Evolutionary conservation across 495 filamentous ascomycete genomes (phyloP), one percentile per base, ranked within the genome.

Genomic region (Chaetomium cochliodes): DNA sequence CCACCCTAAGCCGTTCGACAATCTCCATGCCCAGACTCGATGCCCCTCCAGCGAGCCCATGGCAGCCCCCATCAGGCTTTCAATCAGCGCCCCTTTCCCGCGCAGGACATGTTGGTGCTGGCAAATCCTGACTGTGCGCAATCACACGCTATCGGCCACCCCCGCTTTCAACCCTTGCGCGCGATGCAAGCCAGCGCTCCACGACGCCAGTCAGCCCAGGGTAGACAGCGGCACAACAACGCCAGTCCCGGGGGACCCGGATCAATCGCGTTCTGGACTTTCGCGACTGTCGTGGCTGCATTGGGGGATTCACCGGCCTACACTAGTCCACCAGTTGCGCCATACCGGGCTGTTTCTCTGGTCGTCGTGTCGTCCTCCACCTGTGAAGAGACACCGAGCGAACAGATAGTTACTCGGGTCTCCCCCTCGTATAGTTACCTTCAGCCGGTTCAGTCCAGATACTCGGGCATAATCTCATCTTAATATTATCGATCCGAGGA

Each of bases 61-160:
- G 41, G 41, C 41, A 12, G 28, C 28, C 33, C 33, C 33, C 33
- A 4, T 44, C 41, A 44, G 41, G 41, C 41, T 18, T 23, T 64
- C 53, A 57, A 57, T 22, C 58, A 42, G 16, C 20, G 25, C 58
- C 58, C 42, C 42, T 60, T 60, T 58, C 13, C 39, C 57, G 30
- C 57, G 25, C 42, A 46, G 41, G 23, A 28, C 56, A 64, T 68
- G 67, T 69, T 69, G 68, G 65, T 71, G 52, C 52, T 61, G 58
- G 65, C 61, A 65, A 73, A 72, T 74, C 71, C 69, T 73, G 65
- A 69, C 62, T 63, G 67, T 23, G 33, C 65, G 69, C 74, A 75
- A 75, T 75, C 73, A 76, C 74, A 69, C 74, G 69, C 74, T 75
- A 52, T 52, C 67, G 67, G 49, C 51, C 67, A 71, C 66, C 72